Evolutionary conservation across 495 filamentous ascomycete species (phyloP).

Genomic region (Podospora didyma): DNA sequence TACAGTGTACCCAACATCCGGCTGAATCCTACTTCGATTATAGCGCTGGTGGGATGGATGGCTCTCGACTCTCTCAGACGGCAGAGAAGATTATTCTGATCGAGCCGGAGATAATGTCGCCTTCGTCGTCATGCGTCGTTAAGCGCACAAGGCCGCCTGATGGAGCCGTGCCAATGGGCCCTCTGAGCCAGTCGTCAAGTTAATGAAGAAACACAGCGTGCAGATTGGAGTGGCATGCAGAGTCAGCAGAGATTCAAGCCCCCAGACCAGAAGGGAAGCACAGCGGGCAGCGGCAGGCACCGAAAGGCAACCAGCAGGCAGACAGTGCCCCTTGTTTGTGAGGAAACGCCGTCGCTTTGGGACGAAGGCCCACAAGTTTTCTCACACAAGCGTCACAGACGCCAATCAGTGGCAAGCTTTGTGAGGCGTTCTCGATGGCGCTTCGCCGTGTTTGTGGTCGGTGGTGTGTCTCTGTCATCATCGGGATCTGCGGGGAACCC

Average conservation of each 20-base stretch:
- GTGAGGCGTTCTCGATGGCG: background rate
- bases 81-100: slow-evolving; percentile 1
- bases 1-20: slow-evolving; percentile 8
- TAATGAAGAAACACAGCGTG: background rate
- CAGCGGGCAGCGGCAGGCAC: background rate
- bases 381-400: slow-evolving; percentile 14
- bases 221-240: background rate
- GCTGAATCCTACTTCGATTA: slow-evolving; percentile 13
- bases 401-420: slow-evolving; percentile 14
- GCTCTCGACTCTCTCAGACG: too few species aligned
- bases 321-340: background rate
- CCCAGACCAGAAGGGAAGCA: too few species aligned
- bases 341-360: background rate
- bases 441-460: background rate
- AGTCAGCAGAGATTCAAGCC: background rate
- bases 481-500: background rate
- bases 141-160: slow-evolving; percentile 26
- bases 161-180: slow-evolving; percentile 22
- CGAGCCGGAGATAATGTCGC: slow-evolving; percentile 17
- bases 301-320: background rate
- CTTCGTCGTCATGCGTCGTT: slow-evolving; percentile 17
- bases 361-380: slow-evolving; percentile 1
- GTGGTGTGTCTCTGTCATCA: background rate
- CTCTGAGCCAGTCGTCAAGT: slow-evolving; percentile 14
- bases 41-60: too few species aligned